Conservation (phyloP, 2,329 filamentous ascomycete species). For the Leptosphaerulina australis region DNA sequence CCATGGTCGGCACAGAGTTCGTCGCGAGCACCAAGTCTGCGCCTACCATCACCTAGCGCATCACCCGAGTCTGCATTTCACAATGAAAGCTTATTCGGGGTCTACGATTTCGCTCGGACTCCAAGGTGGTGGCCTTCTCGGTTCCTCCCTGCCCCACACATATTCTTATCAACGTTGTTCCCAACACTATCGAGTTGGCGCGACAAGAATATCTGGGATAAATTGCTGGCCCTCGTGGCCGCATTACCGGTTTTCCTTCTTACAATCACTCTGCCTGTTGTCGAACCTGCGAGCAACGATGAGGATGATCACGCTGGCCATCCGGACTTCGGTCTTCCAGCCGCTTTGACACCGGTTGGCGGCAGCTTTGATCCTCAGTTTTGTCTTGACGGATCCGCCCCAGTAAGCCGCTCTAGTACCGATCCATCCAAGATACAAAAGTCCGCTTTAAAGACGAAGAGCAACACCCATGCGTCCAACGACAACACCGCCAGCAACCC, state of each 20-base stretch:
- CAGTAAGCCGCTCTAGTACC: conserved; percentile 5
- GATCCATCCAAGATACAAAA: conserved; percentile 8
- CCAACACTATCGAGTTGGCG: conserved; percentile 84
- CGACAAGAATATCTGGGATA: conserved; percentile 84
- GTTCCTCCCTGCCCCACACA: conserved; percentile 72
- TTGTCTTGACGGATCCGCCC: conserved; percentile 16
- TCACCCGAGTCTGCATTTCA: conserved; percentile 58
- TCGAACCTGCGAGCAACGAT: conserved; percentile 68
- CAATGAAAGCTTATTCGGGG: conserved; percentile 51
- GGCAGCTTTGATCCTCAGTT: conserved; percentile 24
- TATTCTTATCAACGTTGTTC: conserved; percentile 77
- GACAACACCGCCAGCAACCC: conserved; percentile 32
- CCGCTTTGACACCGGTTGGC: conserved; percentile 30
- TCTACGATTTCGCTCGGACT: conserved; percentile 49
- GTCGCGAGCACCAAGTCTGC: conserved; percentile 61
- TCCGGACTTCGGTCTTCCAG: conserved; percentile 42
- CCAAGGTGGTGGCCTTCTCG: conserved; percentile 83
- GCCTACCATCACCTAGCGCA: conserved; percentile 59
- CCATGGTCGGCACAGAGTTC: conserved; percentile 49
- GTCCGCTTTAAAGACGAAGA: conserved; percentile 1
- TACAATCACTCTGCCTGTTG: conserved; percentile 88
- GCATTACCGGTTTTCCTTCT: conserved; percentile 90
- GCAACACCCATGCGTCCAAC: conserved; percentile 9
- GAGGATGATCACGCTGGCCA: conserved; percentile 32
- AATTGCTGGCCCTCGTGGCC: conserved; percentile 78